A percentile compares a stretch with the other conserved stretches of the same genome.
Conservation (phyloP, 2,329 filamentous ascomycete species). For the Emmonsiellopsis sp. region DNA sequence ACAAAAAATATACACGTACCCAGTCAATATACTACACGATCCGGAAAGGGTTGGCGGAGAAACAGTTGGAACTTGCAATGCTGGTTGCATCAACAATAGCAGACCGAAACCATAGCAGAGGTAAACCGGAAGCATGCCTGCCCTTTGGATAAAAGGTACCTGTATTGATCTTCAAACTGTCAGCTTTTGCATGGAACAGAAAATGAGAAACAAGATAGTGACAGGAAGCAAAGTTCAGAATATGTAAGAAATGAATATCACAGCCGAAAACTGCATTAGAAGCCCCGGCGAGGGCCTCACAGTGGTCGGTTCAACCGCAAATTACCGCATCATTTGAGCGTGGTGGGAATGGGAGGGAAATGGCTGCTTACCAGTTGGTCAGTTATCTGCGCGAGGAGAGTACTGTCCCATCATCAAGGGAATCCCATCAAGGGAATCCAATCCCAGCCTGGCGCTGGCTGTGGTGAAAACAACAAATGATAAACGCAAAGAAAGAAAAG, state of each 20-base stretch:
- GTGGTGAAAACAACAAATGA: slow-evolving; percentile 5
- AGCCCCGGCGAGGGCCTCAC: slow-evolving; percentile 87
- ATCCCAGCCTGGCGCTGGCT: not conserved
- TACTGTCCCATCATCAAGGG: not conserved
- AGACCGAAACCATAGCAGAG: too few relatives aligned
- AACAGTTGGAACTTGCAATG: too few relatives aligned
- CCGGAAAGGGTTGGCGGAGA: too few relatives aligned
- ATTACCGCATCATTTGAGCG: slow-evolving; percentile 80
- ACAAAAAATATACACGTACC: slow-evolving; percentile 19
- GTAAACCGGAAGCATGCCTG: too few relatives aligned
- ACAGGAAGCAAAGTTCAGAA: slow-evolving; percentile 57
- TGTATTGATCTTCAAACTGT: slow-evolving; percentile 1
- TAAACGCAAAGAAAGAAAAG: slow-evolving; percentile 14
- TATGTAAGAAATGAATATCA: slow-evolving; percentile 99
- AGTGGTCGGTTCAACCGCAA: slow-evolving; percentile 89
- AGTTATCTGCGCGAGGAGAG: slow-evolving; percentile 14
- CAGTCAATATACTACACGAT: not conserved
- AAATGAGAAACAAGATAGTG: not conserved
- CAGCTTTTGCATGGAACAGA: not conserved
- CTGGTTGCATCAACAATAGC: not conserved
- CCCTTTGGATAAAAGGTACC: not conserved
- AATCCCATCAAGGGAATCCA: not conserved
- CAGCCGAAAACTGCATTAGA: slow-evolving; percentile 62
- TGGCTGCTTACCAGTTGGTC: slow-evolving; percentile 15
- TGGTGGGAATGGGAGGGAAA: slow-evolving; percentile 9